Evolutionary conservation across 2,329 filamentous ascomycete genomes (phyloP), one percentile per base, ranked within the genome.

Genomic region (Thielaviopsis populi): DNA sequence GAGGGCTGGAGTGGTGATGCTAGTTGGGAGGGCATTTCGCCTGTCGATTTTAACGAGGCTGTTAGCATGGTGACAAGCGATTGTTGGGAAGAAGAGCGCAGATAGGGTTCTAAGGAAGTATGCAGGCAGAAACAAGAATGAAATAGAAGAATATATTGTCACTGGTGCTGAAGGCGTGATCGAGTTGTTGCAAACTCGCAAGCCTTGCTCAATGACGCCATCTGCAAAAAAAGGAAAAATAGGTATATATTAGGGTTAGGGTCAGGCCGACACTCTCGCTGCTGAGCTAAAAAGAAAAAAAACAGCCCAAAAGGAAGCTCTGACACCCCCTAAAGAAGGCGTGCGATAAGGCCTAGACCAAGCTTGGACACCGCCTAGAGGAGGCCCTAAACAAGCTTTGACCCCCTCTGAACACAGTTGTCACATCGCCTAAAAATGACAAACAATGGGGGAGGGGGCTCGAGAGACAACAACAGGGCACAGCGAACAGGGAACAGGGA

Each of bases 141-240:
- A 50, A 50, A 50, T 11, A 50, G 22, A 48, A 48, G 19, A 19
- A n/a, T 19, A 24, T 11, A 48, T 22, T 13, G 46, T 15, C 15
- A 27, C 22, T 50, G 3, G 24, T n/a, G 24, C 19, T 30, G 59
- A 48, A 61, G 40, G 41, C 59, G 59, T 61, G 41, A 61, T 61
- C 27, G 10, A 13, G 22, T 8, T 13, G n/a, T 4, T 2, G 13
- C 30, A 58, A 58, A 37, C 4, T 37, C 24, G 3, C 46, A 24
- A 50, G 24, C 24, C 46, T 33, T 48, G 59, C 8, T 30, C 59
- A 61, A 61, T 61, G 59, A 61, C 59, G 59, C 59, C 42, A 48
- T 61, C 43, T 37, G 59, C 27, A 56, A 56, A 61, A 48, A 33
- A 10, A 59, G 3, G 41, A 56, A 56, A 61, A 48, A 33, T 24